These are phyloP conservation scores for Suhomyces kunorum DNA, from an alignment of 1,139 yeast species.

Conservation along the genomic window DNA sequence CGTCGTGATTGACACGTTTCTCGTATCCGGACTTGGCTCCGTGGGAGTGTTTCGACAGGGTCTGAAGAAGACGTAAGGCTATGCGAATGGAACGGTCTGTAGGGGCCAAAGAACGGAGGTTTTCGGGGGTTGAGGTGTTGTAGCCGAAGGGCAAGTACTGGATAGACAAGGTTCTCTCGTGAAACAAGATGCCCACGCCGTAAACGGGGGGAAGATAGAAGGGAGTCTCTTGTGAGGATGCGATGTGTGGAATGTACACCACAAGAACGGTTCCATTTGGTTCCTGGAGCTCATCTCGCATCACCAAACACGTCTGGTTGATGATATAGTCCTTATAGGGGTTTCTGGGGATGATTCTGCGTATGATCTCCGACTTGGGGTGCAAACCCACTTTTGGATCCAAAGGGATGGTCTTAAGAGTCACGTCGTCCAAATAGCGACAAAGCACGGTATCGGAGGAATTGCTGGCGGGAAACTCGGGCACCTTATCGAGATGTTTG, in stretches of 20 bases:
- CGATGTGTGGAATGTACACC: constrained; percentile 75
- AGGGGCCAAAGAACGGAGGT: constrained; percentile 38
- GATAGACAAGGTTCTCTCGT: constrained; percentile 59
- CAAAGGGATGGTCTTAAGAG: constrained; percentile 49
- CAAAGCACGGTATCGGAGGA: constrained; percentile 40
- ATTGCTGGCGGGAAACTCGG: constrained; percentile 31
- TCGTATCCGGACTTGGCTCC: constrained; percentile 86
- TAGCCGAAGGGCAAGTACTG: constrained; percentile 70
- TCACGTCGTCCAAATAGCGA: constrained; percentile 56
- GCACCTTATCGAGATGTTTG: constrained; percentile 35
- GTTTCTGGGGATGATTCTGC: constrained; percentile 85
- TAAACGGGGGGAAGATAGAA: constrained; percentile 83
- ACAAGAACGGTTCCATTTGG: constrained; percentile 51
- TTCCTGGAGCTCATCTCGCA: constrained; percentile 19
- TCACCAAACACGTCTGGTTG: constrained; percentile 77
- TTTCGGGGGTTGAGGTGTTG: constrained; percentile 12
- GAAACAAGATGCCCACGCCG: constrained; percentile 74
- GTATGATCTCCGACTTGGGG: constrained; percentile 57
- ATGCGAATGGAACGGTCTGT: constrained; percentile 73
- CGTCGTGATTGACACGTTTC: constrained; percentile 85
- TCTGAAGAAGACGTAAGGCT: constrained; percentile 74
- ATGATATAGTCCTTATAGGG: constrained; percentile 82
- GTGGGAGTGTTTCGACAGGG: constrained; percentile 78
- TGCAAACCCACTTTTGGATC: constrained; percentile 31
- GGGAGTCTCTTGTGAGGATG: constrained; percentile 65